Conservation (phyloP, 1,284 basidiomycete species). For the Boletus subluridellus region DNA sequence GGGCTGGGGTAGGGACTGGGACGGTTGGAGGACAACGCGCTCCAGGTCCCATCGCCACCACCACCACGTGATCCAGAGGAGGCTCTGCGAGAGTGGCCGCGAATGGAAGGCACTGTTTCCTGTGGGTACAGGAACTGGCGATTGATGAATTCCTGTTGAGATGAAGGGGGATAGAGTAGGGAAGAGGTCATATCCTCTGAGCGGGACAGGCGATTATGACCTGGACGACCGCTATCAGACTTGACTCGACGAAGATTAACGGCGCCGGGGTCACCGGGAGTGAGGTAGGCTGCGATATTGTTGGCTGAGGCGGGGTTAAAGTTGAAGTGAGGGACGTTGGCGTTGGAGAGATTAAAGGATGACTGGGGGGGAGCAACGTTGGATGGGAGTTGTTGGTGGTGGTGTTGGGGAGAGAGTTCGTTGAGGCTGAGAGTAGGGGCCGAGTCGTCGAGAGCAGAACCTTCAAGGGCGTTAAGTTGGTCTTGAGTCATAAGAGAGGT, state of each 20-base stretch:
- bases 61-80: constrained; percentile 51
- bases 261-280: constrained; percentile 38
- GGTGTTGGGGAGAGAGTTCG: constrained; percentile 43
- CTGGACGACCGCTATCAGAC: constrained; percentile 47
- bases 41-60: constrained; percentile 32
- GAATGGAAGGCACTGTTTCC: constrained; percentile 40
- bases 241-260: constrained; percentile 45
- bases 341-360: constrained; percentile 25
- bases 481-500: constrained; percentile 33
- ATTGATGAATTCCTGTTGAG: constrained; percentile 46
- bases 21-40: constrained; percentile 31
- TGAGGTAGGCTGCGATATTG: constrained; percentile 41
- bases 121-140: constrained; percentile 45
- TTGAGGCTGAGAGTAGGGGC: constrained; percentile 43
- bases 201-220: constrained; percentile 47
- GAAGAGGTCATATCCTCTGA: constrained; percentile 48
- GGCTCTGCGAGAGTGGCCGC: constrained; percentile 56
- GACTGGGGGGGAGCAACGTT: constrained; percentile 20
- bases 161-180: constrained; percentile 40
- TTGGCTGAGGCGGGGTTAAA: constrained; percentile 22
- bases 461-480: constrained; percentile 31
- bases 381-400: constrained; percentile 25
- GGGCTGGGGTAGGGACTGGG: constrained; percentile 36
- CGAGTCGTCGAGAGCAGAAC: constrained; percentile 35
- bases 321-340: constrained; percentile 28